A percentile compares a stretch with the other conserved stretches of the same genome.
These are phyloP conservation scores for Guillardia theta DNA, from an alignment of 78 protist species.

Conservation along the genomic window DNA sequence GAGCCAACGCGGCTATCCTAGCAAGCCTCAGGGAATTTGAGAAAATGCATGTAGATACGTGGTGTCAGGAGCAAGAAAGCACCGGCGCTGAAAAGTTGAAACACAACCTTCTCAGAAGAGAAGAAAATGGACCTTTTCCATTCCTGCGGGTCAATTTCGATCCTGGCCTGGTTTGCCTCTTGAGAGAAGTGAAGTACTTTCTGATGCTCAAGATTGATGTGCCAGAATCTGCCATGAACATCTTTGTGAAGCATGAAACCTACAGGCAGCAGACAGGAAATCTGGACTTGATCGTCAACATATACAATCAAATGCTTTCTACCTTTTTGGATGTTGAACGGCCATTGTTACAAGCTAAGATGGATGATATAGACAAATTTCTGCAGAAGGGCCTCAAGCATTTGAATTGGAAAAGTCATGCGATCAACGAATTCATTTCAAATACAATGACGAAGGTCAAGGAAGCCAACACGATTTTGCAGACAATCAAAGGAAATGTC, in stretches of 20 bases:
- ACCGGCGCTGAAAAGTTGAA: neutral
- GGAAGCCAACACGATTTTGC: neutral
- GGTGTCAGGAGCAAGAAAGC: neutral
- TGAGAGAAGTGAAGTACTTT: conserved; percentile 77
- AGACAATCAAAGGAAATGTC: conserved; percentile 35
- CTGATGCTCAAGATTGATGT: conserved; percentile 11
- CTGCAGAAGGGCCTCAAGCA: conserved; percentile 52
- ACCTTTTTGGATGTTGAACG: conserved; percentile 67
- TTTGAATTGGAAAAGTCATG: conserved; percentile 4
- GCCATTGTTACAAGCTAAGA: conserved; percentile 63
- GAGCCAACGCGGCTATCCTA: neutral
- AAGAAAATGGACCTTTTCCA: neutral
- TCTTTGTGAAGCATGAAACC: conserved; percentile 49
- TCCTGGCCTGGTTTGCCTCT: conserved; percentile 43
- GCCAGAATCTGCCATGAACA: conserved; percentile 41
- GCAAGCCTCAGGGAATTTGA: neutral
- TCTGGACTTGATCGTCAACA: conserved; percentile 57
- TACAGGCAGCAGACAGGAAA: conserved; percentile 61
- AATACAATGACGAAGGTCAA: neutral
- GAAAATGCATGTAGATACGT: neutral
- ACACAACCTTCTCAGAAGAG: neutral
- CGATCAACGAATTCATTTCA: conserved; percentile 60
- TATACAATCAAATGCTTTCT: conserved; percentile 59
- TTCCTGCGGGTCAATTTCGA: conserved; percentile 71
- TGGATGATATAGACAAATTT: conserved; percentile 57